phyloP scores from a whole-genome alignment of 306 rosid genomes.

The Castanea sativa region DNA sequence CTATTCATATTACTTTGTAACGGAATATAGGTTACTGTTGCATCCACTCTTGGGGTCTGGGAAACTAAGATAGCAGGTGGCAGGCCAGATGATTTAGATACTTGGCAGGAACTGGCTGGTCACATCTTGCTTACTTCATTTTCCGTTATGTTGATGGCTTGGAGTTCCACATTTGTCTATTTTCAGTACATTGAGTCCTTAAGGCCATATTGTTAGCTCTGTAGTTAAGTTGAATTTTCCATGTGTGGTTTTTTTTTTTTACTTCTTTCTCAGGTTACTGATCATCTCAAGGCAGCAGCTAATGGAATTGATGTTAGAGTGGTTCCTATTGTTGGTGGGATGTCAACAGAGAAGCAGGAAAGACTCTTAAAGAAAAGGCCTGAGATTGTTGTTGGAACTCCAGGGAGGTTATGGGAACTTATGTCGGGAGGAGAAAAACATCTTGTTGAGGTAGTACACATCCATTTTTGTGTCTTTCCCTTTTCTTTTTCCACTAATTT shows the following conservation, averaged over 20 bases:
- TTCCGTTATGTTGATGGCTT: neutral
- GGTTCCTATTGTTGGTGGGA: constrained; percentile 91
- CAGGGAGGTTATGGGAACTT: constrained; percentile 97
- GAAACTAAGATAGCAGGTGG: neutral
- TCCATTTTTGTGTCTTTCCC: too few species aligned
- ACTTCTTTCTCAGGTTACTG: constrained; percentile 57
- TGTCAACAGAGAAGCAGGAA: constrained; percentile 86
- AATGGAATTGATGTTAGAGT: constrained; percentile 61
- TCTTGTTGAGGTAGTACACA: constrained; percentile 64
- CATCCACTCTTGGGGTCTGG: neutral
- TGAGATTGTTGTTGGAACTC: constrained; percentile 92
- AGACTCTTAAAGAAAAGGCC: constrained; percentile 78
- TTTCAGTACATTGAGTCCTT: neutral
- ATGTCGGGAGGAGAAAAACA: constrained; percentile 85
- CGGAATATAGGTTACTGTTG: neutral
- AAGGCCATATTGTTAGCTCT: neutral
- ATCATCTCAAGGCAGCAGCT: constrained; percentile 78
- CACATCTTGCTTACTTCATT: too few species aligned
- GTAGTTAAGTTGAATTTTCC: neutral
- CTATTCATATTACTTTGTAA: neutral
- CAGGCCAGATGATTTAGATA: neutral
- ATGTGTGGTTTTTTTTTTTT: neutral
- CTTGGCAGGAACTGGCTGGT: too few species aligned
- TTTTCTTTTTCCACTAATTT: too few species aligned
- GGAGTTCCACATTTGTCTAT: neutral